Base-by-base conservation (phyloP, 75 land plant species). In the Pinus albicaulis region DNA sequence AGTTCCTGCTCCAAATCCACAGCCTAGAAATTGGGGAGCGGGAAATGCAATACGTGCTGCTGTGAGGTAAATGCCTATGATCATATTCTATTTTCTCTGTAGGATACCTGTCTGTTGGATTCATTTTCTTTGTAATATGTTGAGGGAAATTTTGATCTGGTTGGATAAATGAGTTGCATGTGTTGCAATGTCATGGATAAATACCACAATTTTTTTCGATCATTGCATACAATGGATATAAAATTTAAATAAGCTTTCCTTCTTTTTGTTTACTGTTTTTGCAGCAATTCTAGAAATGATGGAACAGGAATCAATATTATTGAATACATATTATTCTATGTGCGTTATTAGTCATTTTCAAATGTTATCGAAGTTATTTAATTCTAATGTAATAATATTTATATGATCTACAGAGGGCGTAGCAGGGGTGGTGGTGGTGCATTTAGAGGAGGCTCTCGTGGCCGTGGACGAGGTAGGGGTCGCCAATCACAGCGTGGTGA, bases 381-480 rank as follows among this genome's bases (percentile, higher is more conserved):
- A 56, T 10, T 61, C 19, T 57, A 58, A 55, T 20, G 26, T 10
- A 59, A 11, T 59, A 17, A 26, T 74, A 24, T 58, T 59, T 26
- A 26, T 74, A 15, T 58, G 34, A 74, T 20, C 72, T 57, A 72
- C 28, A 78, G 61, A 56, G 73, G 81, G 71, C 58, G 53, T 22
- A 71, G 82, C n/a, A 31, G 81, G 26, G 61, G 61, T 59, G 81
- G 82, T 7, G 61, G 61, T 59, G 81, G 82, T 7, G 55, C 76
- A 25, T 22, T 41, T 14, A 70, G 75, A 22, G 56, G 75, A 22
- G 56, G 82, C 26, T 24, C 78, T 13, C 79, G 90, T 23, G 82
- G 86, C 56, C 85, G 88, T 36, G 88, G 86, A 12, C 78, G 80
- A 72, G 85, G 90, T 13, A 28, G 81, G 15, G 88, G 89, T 15